These are phyloP conservation scores for Huiozyma sinensis DNA, from an alignment of 805 yeast genomes.

Conservation along the genomic window DNA sequence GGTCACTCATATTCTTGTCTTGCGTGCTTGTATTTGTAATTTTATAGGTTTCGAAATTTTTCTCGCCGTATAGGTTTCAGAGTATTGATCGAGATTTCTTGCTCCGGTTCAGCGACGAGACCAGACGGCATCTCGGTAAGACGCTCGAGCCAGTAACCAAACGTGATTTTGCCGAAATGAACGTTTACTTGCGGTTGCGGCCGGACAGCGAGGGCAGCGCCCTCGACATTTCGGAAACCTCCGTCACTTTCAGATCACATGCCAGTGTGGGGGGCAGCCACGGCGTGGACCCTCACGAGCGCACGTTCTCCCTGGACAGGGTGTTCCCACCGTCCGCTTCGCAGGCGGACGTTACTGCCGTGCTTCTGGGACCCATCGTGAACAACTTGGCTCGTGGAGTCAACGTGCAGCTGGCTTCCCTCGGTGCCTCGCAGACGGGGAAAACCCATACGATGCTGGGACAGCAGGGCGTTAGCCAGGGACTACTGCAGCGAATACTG, in stretches of 20 bases:
- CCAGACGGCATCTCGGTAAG: no score
- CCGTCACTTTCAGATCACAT: neutral
- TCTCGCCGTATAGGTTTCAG: no score
- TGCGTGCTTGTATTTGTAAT: no score
- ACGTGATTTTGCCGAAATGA: no score
- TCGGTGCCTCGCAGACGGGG: conserved; percentile 75
- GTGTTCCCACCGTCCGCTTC: conserved; percentile 1
- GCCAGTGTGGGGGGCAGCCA: conserved; percentile 1
- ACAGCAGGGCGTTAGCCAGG: conserved; percentile 29
- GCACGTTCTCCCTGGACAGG: conserved; percentile 1
- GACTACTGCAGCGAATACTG: conserved; percentile 72
- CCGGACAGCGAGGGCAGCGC: neutral
- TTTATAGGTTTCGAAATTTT: no score
- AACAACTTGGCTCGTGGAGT: conserved; percentile 37
- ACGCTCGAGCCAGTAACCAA: no score
- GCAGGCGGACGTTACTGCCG: conserved; percentile 2
- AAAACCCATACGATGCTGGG: conserved; percentile 76
- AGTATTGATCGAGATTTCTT: no score
- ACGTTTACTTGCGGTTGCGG: neutral
- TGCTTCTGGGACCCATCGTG: conserved; percentile 1
- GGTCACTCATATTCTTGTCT: no score
- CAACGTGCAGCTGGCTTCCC: conserved; percentile 67
- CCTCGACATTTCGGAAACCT: neutral
- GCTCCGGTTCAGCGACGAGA: no score
- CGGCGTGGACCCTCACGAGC: neutral